Evolutionary conservation across 2,329 filamentous ascomycete species (phyloP), one percentile per base, ranked within the genome.

Genomic region (Zalaria obscura): DNA sequence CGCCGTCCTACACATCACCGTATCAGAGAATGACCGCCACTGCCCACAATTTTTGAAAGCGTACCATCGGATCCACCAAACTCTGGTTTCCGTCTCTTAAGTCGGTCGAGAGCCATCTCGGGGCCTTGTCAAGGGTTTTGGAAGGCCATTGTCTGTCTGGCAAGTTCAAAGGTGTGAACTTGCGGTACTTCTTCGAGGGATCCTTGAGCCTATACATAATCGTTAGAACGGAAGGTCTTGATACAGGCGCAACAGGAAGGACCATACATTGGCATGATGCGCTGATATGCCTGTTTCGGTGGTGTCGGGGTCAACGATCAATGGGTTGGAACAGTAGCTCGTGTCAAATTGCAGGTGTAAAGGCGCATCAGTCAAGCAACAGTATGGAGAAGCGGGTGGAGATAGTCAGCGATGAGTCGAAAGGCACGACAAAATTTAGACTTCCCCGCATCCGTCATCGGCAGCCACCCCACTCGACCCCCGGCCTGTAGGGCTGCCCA

Each of bases 11-110:
- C 9, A 5, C 8, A 33, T 8, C n/a, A 18, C 1, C 1, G 25
- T 44, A 18, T 18, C 18, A 18, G 7, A 32, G 29, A 32, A 7
- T 7, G 29, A 32, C n/a, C 7, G 29, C 29, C 7, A 7, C n/a
- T 32, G 7, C 29, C 29, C 7, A 32, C 29, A 7, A 25, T 8
- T 8, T 10, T 26, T 32, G 27, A 11, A 25, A 9, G 33, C 75
- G 51, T 69, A 85, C 83, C 88, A 96, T 95, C 48, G 89, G 88
- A 60, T 94, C 85, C 29, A 85, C 78, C 62, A 94, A 70, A 62
- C 81, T 88, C 69, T 96, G 89, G 70, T 95, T 95, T 43, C 88
- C 89, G 69, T 96, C 89, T 55, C 89, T 73, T 54, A 93, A 67
- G 60, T 91, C 83, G 34, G 86, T 93, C 36, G 83, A 82, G 57